Evolutionary conservation across 1,139 yeast species (phyloP), one percentile per base, ranked within the genome.

Genomic region (Hansenula sp.): DNA sequence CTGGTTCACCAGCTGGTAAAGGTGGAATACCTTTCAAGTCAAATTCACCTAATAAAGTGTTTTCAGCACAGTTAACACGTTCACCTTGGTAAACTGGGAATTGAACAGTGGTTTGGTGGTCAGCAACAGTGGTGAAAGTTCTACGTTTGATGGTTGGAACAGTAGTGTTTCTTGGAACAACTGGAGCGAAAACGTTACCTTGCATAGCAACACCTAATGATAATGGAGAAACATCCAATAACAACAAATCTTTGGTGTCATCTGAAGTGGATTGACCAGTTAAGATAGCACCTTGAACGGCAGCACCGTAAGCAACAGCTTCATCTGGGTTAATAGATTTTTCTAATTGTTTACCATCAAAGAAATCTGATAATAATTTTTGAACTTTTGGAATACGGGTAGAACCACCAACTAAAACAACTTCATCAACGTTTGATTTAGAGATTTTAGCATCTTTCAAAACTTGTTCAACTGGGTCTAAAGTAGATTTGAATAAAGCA

Each of bases 41-140:
- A 74, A 92, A 92, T 79, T 92, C 97, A 81, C 98, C 98, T 71
- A 92, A 86, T 69, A 90, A 83, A 67, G 97, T 89, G 95, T 92
- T 92, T 78, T 92, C 97, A 60, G 88, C 70, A 82, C 97, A 90
- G 95, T 90, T 92, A 68, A 89, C 96, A 82, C 98, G 96, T 79
- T 92, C 98, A 84, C 98, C 98, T 77, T 92, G 97, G 90, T 90
- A 92, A 54, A 92, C 97, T 73, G 97, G 98, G 96, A 92, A 90
- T 73, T 88, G 95, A 61, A 92, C 98, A 61, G 96, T 88, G 70
- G 97, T 90, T 79, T 92, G 98, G 83, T 88, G 92, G 83, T 92
- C 98, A 67, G 87, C 96, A 67, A 87, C 96, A 65, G 98, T 92
- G 75, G 98, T 90, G 95, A 92, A 92, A 64, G 97, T 92, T 82